Evolutionary conservation across 2,329 filamentous ascomycete species (phyloP).

Genomic region (Nemania bipapillata): DNA sequence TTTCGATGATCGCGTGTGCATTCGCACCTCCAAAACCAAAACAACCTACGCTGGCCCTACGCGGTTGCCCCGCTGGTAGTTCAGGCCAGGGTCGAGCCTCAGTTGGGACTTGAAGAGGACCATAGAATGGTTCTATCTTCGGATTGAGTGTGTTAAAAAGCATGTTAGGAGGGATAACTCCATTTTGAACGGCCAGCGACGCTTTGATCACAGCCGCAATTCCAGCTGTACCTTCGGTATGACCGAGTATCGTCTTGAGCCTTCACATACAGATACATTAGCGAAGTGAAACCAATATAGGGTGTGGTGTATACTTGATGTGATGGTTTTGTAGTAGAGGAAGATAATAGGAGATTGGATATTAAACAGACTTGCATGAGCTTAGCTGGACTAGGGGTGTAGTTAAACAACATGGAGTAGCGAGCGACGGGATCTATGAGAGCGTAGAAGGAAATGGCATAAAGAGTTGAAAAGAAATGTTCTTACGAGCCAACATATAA

Average conservation of each 20-base stretch:
- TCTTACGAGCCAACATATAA: too few species aligned
- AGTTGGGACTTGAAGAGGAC: conserved; percentile 38
- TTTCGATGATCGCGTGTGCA: conserved; percentile 22
- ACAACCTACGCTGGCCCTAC: conserved; percentile 39
- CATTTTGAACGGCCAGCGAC: not conserved
- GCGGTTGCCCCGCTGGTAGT: conserved; percentile 23
- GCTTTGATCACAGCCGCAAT: conserved; percentile 37
- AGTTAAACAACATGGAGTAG: too few species aligned
- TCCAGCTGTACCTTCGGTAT: conserved; percentile 47
- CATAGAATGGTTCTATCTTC: conserved; percentile 16
- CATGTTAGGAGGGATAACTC: conserved; percentile 1
- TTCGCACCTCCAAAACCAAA: conserved; percentile 29
- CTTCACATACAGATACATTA: too few species aligned
- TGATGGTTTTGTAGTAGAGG: too few species aligned
- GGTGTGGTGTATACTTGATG: too few species aligned
- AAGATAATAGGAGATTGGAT: too few species aligned
- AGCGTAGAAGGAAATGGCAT: too few species aligned
- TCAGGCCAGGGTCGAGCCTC: not conserved
- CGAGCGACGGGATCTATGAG: too few species aligned
- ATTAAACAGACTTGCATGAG: too few species aligned
- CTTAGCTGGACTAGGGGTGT: too few species aligned
- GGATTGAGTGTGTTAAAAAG: conserved; percentile 1
- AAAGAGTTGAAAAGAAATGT: too few species aligned
- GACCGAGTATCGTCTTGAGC: conserved; percentile 42
- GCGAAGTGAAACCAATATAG: too few species aligned